Evolutionary conservation across 495 filamentous ascomycete species (phyloP), one percentile per base, ranked within the genome.

Genomic region (Elasticomyces elasticus): DNA sequence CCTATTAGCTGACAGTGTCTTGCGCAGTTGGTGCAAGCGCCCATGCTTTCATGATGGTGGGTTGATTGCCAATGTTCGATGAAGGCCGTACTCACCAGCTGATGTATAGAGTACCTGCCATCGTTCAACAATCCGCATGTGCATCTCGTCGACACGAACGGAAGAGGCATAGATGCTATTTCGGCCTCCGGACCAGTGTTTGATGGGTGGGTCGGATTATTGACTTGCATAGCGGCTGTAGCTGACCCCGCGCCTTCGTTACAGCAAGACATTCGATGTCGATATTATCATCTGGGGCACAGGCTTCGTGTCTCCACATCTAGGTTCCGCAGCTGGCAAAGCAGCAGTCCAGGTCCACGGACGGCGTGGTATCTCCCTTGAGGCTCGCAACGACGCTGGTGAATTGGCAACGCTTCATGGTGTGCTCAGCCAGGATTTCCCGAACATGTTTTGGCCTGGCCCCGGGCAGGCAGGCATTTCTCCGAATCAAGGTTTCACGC

Each of bases 391-490:
- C 71, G 55, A 45, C 17, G 26, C 17, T 9, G 67, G 67, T 22
- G 55, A 66, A 1, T 55, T 64, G 41, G 49, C 20, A 11, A 79
- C 76, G 0, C 65, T 79, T 38, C 74, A 80, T 63, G 78, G 77
- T 11, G 61, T 75, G 0, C 54, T 65, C 6, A 65, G 58, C 9
- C 54, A 59, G 50, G 70, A 68, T 3, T 80, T 80, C 51, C 78
- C 79, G 22, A 81, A 80, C 51, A 57, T 81, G 13, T 79, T 80
- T 63, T 72, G 71, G 47, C 45, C 68, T 0, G 70, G 70, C 20
- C 41, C 66, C 0, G 45, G 53, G 19, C 79, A 83, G 63, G 49
- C 63, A 0, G 65, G 57, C 24, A 23, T 28, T 57, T 38, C 40
- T 7, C 64, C 64, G 1, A 81, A 79, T 62, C 70, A 69, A 31